These are phyloP conservation scores for Glonium stellatum DNA, from an alignment of 495 filamentous ascomycete genomes.

Conservation along the genomic window DNA sequence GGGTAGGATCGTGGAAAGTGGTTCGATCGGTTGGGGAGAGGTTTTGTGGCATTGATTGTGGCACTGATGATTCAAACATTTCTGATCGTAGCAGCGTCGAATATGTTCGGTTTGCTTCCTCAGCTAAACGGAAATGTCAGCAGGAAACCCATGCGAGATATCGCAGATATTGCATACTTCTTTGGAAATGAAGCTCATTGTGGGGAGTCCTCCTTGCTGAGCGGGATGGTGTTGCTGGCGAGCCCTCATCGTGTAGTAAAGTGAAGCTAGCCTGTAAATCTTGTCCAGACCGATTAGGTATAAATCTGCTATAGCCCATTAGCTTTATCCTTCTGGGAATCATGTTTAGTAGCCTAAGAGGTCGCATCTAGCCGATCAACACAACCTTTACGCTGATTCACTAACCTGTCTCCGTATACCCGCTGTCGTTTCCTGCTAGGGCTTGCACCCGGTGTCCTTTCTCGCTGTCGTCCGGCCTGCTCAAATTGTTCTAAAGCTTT, in stretches of 20 bases:
- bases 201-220: conserved; percentile 78
- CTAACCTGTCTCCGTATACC: conserved; percentile 74
- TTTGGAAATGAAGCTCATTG: conserved; percentile 88
- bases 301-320: conserved; percentile 58
- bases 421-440: conserved; percentile 82
- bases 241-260: conserved; percentile 82
- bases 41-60: conserved; percentile 62
- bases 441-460: conserved; percentile 66
- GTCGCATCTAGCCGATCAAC: neutral
- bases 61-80: conserved; percentile 81
- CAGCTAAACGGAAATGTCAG: conserved; percentile 50
- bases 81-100: conserved; percentile 83
- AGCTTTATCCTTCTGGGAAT: neutral
- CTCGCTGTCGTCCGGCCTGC: conserved; percentile 52
- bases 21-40: conserved; percentile 55
- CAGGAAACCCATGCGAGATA: conserved; percentile 35
- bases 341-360: no score
- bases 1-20: conserved; percentile 58
- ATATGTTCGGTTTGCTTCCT: conserved; percentile 90
- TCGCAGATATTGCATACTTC: conserved; percentile 51
- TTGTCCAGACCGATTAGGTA: conserved; percentile 87
- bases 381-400: conserved; percentile 2
- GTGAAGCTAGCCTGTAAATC: conserved; percentile 88
- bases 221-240: conserved; percentile 82
- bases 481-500: conserved; percentile 60